These are phyloP conservation scores for Conidiobolus incongruus DNA, from an alignment of 371 early-diverging fungal species.

Conservation along the genomic window DNA sequence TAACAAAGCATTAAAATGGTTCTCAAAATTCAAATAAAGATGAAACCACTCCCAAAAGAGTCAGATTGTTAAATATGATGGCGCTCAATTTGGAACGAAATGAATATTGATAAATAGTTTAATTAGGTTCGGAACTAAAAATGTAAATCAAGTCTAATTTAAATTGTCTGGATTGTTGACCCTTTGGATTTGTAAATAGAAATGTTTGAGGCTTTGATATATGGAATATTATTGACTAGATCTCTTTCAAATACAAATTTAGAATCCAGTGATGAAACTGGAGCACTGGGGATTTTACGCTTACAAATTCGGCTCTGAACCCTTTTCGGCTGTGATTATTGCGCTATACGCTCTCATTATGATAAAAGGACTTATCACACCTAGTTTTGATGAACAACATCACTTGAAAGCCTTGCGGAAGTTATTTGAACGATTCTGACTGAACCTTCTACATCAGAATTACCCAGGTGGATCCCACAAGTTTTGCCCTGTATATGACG, in stretches of 20 bases:
- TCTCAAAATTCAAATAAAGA: no score
- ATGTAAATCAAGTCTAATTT: no score
- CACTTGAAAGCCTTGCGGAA: constrained; percentile 13
- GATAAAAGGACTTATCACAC: constrained; percentile 14
- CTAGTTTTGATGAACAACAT: constrained; percentile 4
- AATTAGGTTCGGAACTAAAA: no score
- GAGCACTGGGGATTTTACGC: neutral
- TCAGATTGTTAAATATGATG: no score
- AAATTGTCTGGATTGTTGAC: no score
- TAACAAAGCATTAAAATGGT: no score
- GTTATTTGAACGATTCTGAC: constrained; percentile 3
- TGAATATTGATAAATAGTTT: no score
- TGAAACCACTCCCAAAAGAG: no score
- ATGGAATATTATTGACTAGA: no score
- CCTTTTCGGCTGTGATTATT: constrained; percentile 11
- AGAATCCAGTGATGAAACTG: neutral
- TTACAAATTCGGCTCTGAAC: constrained; percentile 6
- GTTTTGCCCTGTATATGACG: constrained; percentile 24
- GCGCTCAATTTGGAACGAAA: no score
- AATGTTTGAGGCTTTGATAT: no score
- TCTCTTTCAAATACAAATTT: neutral
- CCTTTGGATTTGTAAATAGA: no score
- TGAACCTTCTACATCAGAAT: constrained; percentile 22
- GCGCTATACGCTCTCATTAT: constrained; percentile 20
- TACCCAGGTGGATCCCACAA: constrained; percentile 15